Evolutionary conservation across 2,329 filamentous ascomycete species (phyloP).

Genomic region (Aureobasidium sp.): DNA sequence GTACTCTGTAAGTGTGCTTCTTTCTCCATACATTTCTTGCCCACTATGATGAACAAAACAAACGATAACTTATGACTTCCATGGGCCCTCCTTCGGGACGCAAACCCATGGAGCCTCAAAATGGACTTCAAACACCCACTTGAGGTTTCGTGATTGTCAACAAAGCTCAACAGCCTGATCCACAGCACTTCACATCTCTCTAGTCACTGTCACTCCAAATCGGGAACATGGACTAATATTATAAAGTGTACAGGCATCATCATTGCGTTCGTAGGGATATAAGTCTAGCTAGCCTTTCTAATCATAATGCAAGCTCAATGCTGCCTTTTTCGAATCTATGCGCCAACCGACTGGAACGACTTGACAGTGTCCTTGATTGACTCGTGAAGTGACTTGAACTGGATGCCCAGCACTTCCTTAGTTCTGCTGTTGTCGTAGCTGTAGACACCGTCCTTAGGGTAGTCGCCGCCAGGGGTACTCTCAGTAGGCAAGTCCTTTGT

Average conservation of each 20-base stretch:
- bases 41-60: conserved; percentile 11
- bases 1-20: conserved; percentile 8
- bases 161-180: conserved; percentile 53
- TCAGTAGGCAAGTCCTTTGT: conserved; percentile 44
- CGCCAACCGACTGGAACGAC: conserved; percentile 51
- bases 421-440: conserved; percentile 51
- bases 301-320: conserved; percentile 8
- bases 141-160: conserved; percentile 26
- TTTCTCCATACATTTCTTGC: background rate
- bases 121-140: conserved; percentile 27
- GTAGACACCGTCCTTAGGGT: conserved; percentile 45
- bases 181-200: background rate
- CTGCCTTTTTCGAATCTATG: conserved; percentile 26
- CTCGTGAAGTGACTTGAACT: conserved; percentile 53
- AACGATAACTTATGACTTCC: conserved; percentile 14
- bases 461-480: conserved; percentile 37
- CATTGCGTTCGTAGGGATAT: background rate
- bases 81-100: conserved; percentile 6
- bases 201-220: background rate
- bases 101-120: conserved; percentile 11
- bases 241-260: conserved; percentile 1
- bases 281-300: background rate
- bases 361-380: conserved; percentile 57
- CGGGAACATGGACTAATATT: conserved; percentile 1
- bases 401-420: conserved; percentile 51